Base-by-base conservation (phyloP, 306 rosid species). In the Nissolia schottii region DNA sequence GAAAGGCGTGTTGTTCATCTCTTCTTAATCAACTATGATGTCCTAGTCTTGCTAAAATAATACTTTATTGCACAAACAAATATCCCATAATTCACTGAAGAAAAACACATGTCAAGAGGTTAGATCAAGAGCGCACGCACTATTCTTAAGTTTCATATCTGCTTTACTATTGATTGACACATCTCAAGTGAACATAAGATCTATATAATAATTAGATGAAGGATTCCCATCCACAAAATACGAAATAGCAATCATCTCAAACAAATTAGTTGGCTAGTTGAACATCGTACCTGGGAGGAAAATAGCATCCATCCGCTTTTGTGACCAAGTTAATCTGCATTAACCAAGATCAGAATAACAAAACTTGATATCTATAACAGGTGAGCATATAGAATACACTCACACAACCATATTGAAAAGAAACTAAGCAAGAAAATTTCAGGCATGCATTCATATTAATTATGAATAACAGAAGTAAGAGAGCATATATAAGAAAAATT, bases 281-380 rank as follows among this genome's bases (percentile, higher is more conserved):
- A 38, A 14, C 23, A 38, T 15, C 27, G 3, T 57, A 71, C 67
- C 77, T 43, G 77, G 77, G 13, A 71, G 67, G 46, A 57, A 71
- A 58, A 32, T 22, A 28, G 77, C 77, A 71, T 70, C 2, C 38
- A 70, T 1, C 16, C 76, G 65, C 41, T 70, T 70, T 3, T 70
- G 76, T n/a, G 76, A 71, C 77, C 77, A 71, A 12, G 77, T 15
- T 27, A 71, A 71, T 56, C 77, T 71, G 67, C 66, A 57, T 32
- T 40, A 15, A 35, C 27, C 24, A 71, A 71, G 3, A 25, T 41
- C 67, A 40, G 16, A 24, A 40, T 53, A n/a, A 62, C 64, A 37
- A 3, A 11, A 37, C 0, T n/a, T n/a, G n/a, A n/a, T n/a, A n/a
- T n/a, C n/a, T n/a, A n/a, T n/a, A n/a, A n/a, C n/a, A n/a, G n/a